Evolutionary conservation across 2,329 filamentous ascomycete species (phyloP).

Genomic region (Samsoniella hepiali): DNA sequence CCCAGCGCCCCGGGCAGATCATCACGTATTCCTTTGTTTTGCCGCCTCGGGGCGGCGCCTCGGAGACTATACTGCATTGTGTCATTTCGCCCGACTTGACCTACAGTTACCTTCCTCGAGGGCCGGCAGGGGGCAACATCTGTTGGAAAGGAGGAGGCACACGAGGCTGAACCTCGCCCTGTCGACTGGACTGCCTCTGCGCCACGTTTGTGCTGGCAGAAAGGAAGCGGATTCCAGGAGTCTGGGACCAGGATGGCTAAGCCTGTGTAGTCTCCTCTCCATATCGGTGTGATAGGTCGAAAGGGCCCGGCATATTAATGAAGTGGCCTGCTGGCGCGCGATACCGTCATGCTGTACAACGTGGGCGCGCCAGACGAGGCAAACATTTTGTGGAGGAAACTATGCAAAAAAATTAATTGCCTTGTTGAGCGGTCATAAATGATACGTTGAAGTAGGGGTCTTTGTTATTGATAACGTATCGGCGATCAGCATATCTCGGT

Average conservation of each 20-base stretch:
- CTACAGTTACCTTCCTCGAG: neutral
- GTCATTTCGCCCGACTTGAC: neutral
- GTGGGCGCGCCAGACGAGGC: neutral
- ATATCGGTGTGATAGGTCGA: neutral
- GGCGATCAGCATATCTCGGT: too few species aligned
- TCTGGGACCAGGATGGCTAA: neutral
- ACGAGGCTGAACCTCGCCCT: neutral
- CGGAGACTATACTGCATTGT: neutral
- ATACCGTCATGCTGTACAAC: constrained; percentile 12
- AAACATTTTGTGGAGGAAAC: neutral
- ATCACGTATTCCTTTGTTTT: neutral
- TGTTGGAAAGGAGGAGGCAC: neutral
- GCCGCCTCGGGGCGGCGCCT: neutral
- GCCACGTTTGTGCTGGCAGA: neutral
- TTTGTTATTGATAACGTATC: too few species aligned
- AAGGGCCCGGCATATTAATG: neutral
- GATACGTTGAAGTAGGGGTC: neutral
- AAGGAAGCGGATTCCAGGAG: neutral
- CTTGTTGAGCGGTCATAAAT: neutral
- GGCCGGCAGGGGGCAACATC: neutral
- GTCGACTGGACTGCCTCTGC: neutral
- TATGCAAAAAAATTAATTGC: neutral
- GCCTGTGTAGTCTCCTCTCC: neutral
- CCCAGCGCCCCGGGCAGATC: too few species aligned
- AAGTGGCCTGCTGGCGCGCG: neutral